A percentile compares a stretch with the other conserved stretches of the same genome.
Evolutionary conservation across 345 rosid species (phyloP).

Genomic region (Pistacia atlantica): DNA sequence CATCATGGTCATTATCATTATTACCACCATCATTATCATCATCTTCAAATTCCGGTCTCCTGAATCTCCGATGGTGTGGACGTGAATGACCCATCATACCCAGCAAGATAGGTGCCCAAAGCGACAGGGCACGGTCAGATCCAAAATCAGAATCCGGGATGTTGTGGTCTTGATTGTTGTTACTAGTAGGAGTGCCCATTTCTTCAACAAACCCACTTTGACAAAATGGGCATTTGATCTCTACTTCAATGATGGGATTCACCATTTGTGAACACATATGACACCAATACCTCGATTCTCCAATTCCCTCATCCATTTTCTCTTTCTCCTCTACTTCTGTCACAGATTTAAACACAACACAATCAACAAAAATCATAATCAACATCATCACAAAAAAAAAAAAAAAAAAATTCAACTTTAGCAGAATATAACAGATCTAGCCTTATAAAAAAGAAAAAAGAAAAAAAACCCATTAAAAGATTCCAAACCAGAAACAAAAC

Average conservation of each 20-base stretch:
- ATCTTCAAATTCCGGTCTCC: conserved; percentile 55
- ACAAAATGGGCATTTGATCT: conserved; percentile 88
- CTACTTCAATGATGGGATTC: conserved; percentile 63
- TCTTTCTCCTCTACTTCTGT: conserved; percentile 24
- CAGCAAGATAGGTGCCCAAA: conserved; percentile 85
- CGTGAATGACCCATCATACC: conserved; percentile 77
- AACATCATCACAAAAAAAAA: background rate
- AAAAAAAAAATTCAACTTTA: background rate
- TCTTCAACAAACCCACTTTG: conserved; percentile 64
- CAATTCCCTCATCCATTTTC: conserved; percentile 50
- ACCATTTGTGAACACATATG: conserved; percentile 72
- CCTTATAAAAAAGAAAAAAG: too few species aligned
- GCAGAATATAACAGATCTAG: conserved; percentile 3
- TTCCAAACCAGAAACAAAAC: background rate
- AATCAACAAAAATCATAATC: background rate
- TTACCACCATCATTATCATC: conserved; percentile 52
- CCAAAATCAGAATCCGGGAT: conserved; percentile 61
- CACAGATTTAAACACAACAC: background rate
- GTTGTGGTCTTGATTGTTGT: conserved; percentile 25
- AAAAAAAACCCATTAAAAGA: background rate
- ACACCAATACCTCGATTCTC: conserved; percentile 58
- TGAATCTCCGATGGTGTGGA: conserved; percentile 49
- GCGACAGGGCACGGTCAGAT: conserved; percentile 74
- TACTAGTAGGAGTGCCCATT: conserved; percentile 27
- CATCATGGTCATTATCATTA: conserved; percentile 38